Percentiles rank a stretch among this genome's conserved stretches.
phyloP scores from a whole-genome alignment of 345 rosid species.

The Acer saccharum region DNA sequence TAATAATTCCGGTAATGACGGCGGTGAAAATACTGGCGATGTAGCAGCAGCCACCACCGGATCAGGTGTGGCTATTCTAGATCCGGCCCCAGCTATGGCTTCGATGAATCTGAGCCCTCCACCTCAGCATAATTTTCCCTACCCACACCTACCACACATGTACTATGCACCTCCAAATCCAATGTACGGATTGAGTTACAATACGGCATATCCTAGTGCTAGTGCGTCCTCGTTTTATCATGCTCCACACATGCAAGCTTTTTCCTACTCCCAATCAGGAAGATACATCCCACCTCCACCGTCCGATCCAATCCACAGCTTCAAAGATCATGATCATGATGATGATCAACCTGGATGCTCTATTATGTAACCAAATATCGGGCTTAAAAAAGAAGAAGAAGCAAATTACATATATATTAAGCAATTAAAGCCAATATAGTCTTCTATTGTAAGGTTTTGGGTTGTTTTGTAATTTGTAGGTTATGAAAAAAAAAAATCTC shows the following conservation, averaged over 20 bases:
- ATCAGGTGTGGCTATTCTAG: neutral
- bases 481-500: neutral
- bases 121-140: conserved; percentile 22
- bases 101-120: conserved; percentile 25
- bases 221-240: conserved; percentile 28
- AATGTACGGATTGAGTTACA: conserved; percentile 42
- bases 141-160: conserved; percentile 19
- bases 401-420: neutral
- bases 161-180: conserved; percentile 37
- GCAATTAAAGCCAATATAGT: neutral
- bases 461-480: conserved; percentile 9
- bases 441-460: neutral
- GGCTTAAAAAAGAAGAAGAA: too few species aligned
- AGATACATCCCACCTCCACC: conserved; percentile 36
- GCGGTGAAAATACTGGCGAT: conserved; percentile 20
- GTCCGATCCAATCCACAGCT: conserved; percentile 24
- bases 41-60: conserved; percentile 3
- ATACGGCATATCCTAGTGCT: conserved; percentile 32
- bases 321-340: conserved; percentile 2
- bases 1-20: conserved; percentile 14
- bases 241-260: conserved; percentile 31
- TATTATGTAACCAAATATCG: conserved; percentile 37
- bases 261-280: conserved; percentile 15
- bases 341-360: conserved; percentile 42
- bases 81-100: conserved; percentile 20